Evolutionary conservation across 2,329 filamentous ascomycete species (phyloP).

Genomic region (Ophiocordyceps sinensis): DNA sequence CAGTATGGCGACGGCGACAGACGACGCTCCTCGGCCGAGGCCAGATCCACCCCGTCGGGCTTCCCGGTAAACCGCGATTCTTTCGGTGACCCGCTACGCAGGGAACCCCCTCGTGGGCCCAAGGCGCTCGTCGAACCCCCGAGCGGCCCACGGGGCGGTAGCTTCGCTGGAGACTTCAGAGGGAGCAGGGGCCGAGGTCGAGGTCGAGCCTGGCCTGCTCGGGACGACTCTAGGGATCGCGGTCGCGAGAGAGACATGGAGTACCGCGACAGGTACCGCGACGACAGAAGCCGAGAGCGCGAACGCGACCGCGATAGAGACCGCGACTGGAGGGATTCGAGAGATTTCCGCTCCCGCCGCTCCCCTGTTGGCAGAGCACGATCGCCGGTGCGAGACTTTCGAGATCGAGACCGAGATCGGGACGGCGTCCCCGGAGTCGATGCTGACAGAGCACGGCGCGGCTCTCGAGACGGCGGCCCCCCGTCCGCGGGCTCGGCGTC

Average conservation of each 20-base stretch:
- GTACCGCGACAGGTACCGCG: conserved; percentile 4
- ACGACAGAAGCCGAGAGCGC: conserved; percentile 12
- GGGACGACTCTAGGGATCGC: conserved; percentile 48
- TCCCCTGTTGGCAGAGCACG: conserved; percentile 45
- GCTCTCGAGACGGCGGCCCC: conserved; percentile 55
- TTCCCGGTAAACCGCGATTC: conserved; percentile 46
- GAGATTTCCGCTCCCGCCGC: conserved; percentile 30
- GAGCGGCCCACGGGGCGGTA: conserved; percentile 53
- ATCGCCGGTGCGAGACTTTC: conserved; percentile 54
- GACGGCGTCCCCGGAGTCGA: conserved; percentile 50
- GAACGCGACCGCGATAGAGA: conserved; percentile 41
- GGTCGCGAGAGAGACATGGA: conserved; percentile 15
- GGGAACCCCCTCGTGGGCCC: conserved; percentile 69
- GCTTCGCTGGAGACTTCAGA: conserved; percentile 50
- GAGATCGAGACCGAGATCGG: conserved; percentile 42
- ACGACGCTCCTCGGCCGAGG: conserved; percentile 49
- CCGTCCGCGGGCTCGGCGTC: conserved; percentile 56
- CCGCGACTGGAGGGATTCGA: conserved; percentile 26
- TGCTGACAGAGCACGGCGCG: conserved; percentile 49
- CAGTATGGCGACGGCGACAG: conserved; percentile 51
- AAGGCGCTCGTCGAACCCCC: conserved; percentile 61
- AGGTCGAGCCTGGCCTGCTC: conserved; percentile 39
- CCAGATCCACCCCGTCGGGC: conserved; percentile 38
- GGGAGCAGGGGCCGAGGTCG: conserved; percentile 36
- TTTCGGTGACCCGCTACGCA: conserved; percentile 39